Base-by-base conservation (phyloP, 192 early-diverging fungal genomes). In the Backusella australiensis region DNA sequence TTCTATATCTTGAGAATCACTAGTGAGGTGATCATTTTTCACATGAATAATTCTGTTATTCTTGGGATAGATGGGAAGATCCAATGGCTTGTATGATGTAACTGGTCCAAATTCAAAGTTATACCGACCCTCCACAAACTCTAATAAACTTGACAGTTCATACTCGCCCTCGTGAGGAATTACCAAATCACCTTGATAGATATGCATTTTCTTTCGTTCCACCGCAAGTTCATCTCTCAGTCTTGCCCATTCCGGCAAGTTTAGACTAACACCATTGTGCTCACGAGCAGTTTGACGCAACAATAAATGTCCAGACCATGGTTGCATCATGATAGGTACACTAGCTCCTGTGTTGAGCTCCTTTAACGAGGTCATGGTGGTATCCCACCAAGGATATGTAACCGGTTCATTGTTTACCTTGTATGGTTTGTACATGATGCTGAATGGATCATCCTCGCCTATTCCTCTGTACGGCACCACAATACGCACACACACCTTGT, bases 181-280 rank as follows among this genome's bases (percentile, higher is more conserved):
- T 36, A 42, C n/a, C 23, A 87, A 66, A 52, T 86, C 82, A 12
- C 83, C 83, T 73, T 89, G 84, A 63, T 89, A 89, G 1, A 89
- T 52, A 56, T 89, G 87, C 17, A 81, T 69, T 71, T 74, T 67
- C 9, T 81, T 69, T 41, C 82, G 78, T 29, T 75, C 56, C 8
- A 36, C 36, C 11, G 34, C 70, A 12, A 11, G 14, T 14, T 75
- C 63, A 15, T 63, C 56, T 12, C 39, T 23, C 2, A 49, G 2
- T 34, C 63, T 44, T 7, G 34, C 46, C 78, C 78, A 79, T n/a
- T 69, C 66, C 2, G 78, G 78, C 23, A 36, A n/a, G 5, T 69
- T 39, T 3, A 29, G 11, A 34, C 69, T 34, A 17, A 35, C 34
- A 59, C 69, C 14, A 17, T 36, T 39, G 4, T 11, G 17, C 2